A percentile compares a stretch with the other conserved stretches of the same genome.
These are phyloP conservation scores for Blumeria hordei DNA, from an alignment of 2,329 filamentous ascomycete species.

Conservation along the genomic window DNA sequence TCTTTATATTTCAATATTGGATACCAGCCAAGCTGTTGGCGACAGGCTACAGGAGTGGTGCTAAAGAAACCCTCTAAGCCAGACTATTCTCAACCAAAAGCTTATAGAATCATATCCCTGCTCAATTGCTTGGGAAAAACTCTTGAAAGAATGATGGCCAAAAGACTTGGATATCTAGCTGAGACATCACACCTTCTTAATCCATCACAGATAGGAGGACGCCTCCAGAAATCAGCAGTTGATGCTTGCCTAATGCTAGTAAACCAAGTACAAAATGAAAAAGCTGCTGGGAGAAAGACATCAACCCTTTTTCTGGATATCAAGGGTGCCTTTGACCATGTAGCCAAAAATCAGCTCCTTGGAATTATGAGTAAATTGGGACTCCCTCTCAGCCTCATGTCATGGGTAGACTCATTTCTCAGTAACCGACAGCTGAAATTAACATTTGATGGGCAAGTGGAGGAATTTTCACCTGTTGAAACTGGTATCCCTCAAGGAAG, in stretches of 20 bases:
- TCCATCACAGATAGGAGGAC: neutral
- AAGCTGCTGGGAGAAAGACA: neutral
- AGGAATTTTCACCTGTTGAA: neutral
- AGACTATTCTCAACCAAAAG: neutral
- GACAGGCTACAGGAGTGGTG: neutral
- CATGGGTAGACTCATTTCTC: neutral
- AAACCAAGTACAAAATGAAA: neutral
- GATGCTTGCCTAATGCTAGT: neutral
- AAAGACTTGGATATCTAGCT: neutral
- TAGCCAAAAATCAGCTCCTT: neutral
- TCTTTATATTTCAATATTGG: neutral
- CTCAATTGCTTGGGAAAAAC: neutral
- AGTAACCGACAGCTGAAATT: neutral
- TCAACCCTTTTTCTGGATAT: neutral
- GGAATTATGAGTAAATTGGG: neutral
- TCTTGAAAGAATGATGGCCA: neutral
- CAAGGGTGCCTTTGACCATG: neutral
- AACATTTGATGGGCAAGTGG: neutral
- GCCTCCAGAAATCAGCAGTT: neutral
- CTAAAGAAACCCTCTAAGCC: neutral
- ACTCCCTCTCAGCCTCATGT: neutral
- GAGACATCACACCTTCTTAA: neutral
- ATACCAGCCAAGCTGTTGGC: neutral
- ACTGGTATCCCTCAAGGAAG: neutral
- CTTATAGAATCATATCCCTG: neutral